These are phyloP conservation scores for Penicillium sp. DNA, from an alignment of 2,329 filamentous ascomycete species.

Conservation along the genomic window DNA sequence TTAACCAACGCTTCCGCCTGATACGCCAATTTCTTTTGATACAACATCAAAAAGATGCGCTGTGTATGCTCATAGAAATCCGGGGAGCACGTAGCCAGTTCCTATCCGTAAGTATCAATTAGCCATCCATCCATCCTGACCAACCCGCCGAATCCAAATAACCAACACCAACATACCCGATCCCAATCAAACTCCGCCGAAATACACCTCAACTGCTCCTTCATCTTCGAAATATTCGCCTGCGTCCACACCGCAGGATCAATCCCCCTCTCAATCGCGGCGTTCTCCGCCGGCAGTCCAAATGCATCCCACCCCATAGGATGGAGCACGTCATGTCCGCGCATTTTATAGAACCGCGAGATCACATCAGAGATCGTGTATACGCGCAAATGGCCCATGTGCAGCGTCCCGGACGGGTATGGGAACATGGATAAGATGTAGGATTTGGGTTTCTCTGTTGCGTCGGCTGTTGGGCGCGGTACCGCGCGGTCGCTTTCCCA, in stretches of 20 bases:
- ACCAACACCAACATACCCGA: constrained; percentile 56
- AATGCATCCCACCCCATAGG: constrained; percentile 98
- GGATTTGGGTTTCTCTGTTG: constrained; percentile 41
- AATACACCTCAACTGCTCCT: constrained; percentile 73
- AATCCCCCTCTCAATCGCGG: constrained; percentile 77
- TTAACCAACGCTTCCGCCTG: constrained; percentile 83
- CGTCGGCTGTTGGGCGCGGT: constrained; percentile 2
- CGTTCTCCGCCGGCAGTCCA: constrained; percentile 86
- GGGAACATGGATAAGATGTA: constrained; percentile 93
- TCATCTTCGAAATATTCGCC: constrained; percentile 81
- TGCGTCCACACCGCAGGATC: constrained; percentile 77
- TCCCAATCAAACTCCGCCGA: constrained; percentile 84
- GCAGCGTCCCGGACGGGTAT: constrained; percentile 82
- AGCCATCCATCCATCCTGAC: not conserved
- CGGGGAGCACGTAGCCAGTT: constrained; percentile 80
- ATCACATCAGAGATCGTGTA: constrained; percentile 89
- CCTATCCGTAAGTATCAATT: constrained; percentile 52
- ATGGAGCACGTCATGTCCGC: constrained; percentile 72
- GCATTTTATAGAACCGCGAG: constrained; percentile 71
- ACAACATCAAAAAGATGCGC: constrained; percentile 75
- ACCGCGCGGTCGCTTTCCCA: constrained; percentile 40
- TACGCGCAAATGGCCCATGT: constrained; percentile 82
- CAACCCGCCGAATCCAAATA: not conserved
- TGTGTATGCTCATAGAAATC: constrained; percentile 89
- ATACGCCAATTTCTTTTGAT: constrained; percentile 74